Percentiles rank a stretch among this genome's conserved stretches.
phyloP scores from a whole-genome alignment of 139 green algal species.

The Haematococcus lacustris region DNA sequence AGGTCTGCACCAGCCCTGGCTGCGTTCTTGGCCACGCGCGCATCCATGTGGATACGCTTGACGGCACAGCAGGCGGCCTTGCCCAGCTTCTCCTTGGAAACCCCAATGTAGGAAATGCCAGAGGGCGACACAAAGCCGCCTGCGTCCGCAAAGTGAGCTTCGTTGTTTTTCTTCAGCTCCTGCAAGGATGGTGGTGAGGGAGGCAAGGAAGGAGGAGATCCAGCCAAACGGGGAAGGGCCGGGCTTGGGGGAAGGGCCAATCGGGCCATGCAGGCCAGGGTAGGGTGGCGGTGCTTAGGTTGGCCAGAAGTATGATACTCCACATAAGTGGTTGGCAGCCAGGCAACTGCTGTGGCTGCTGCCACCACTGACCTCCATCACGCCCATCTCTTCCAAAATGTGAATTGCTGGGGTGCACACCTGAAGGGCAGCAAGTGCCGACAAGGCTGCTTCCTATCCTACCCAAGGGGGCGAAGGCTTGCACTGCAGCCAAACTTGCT shows the following conservation, averaged over 20 bases:
- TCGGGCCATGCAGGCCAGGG: too few relatives aligned
- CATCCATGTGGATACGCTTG: conserved; percentile 81
- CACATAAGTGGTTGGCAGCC: not conserved
- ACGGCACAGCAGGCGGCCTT: conserved; percentile 69
- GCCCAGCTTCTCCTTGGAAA: conserved; percentile 22
- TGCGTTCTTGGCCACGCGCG: conserved; percentile 54
- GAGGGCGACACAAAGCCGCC: conserved; percentile 62
- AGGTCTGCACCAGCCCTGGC: conserved; percentile 59
- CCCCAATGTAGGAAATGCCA: conserved; percentile 82
- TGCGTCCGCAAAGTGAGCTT: conserved; percentile 81
- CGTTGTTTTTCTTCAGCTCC: conserved; percentile 73
- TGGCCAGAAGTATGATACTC: too few relatives aligned
- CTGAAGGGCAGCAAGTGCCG: too few relatives aligned
- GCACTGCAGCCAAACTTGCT: too few relatives aligned
- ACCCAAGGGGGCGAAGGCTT: too few relatives aligned
- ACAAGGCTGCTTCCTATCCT: too few relatives aligned
- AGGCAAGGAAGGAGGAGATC: too few relatives aligned
- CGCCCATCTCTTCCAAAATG: conserved; percentile 60
- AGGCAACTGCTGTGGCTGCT: too few relatives aligned
- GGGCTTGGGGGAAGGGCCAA: not conserved
- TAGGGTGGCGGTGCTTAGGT: too few relatives aligned
- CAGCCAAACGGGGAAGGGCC: too few relatives aligned
- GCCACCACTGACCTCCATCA: conserved; percentile 20
- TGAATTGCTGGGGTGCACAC: conserved; percentile 79
- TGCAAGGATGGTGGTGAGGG: conserved; percentile 25